These are phyloP conservation scores for Calonectria honghensis DNA, from an alignment of 2,329 filamentous ascomycete genomes.

Conservation along the genomic window DNA sequence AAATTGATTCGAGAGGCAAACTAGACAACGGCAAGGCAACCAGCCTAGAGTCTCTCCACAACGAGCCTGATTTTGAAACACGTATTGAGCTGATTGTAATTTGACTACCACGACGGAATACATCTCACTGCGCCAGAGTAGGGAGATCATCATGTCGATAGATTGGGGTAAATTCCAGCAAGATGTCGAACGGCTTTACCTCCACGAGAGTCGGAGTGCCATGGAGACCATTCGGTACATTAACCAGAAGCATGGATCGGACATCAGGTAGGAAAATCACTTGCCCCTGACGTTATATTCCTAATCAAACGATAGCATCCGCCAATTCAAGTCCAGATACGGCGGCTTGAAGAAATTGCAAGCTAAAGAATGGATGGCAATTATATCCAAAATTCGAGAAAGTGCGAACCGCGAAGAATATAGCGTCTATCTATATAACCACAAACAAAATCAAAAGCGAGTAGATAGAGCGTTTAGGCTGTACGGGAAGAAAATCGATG, in stretches of 20 bases:
- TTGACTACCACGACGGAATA: neutral
- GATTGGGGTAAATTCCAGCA: neutral
- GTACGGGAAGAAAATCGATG: neutral
- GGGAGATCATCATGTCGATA: neutral
- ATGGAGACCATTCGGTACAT: neutral
- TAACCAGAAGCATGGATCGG: neutral
- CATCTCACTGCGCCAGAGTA: neutral
- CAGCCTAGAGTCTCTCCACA: neutral
- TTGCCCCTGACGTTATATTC: neutral
- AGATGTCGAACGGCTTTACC: neutral
- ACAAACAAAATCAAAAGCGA: neutral
- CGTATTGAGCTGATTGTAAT: neutral
- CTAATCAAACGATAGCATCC: neutral
- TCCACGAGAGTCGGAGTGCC: neutral
- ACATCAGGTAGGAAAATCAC: neutral
- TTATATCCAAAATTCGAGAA: neutral
- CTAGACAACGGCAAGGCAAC: too few relatives aligned
- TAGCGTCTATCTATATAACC: neutral
- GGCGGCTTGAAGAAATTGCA: neutral
- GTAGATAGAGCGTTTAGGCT: neutral
- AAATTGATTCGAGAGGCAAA: neutral
- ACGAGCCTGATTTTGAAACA: neutral
- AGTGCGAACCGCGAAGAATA: neutral
- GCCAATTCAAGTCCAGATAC: neutral
- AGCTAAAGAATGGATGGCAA: slow-evolving; percentile 10